Evolutionary conservation across 805 yeast genomes (phyloP), one percentile per base, ranked within the genome.

Genomic region (Candida alai): DNA sequence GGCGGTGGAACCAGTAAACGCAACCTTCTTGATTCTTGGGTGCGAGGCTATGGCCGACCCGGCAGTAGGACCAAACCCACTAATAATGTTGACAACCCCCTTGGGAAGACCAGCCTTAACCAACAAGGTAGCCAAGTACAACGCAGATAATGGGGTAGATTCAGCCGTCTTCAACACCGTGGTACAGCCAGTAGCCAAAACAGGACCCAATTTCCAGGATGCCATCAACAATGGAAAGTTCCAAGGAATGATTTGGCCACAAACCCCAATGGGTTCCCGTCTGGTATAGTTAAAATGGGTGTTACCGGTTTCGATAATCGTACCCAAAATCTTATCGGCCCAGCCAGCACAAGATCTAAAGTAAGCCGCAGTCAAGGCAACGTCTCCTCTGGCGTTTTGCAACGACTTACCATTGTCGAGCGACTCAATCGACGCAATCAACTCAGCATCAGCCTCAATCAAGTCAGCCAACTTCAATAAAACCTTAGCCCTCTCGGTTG

Each of bases 211-310:
- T 64, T 89, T 89, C 97, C 97, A 89, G 19, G 94, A 70, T 70
- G 87, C 83, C 93, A 89, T 88, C 58, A 86, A 73, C 49, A 89
- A 65, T 43, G 97, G 97, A 78, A 87, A 89, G 69, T 89, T 89
- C 97, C 97, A 89, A 49, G 97, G 96, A 47, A 89, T 88, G 55
- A 89, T 84, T 62, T 86, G 95, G 40, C 95, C 97, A 60, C 95
- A 86, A 30, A 89, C 96, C 58, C 96, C 97, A 51, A 85, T 68
- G 40, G 97, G 96, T 64, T 88, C 95, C 62, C 83, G 82, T 60
- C 79, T 77, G 45, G 90, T 80, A 65, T 81, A 86, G 42, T 76
- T 76, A 58, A 88, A 78, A 61, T 84, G 85, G 32, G 77, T 65
- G 38, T 63, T 58, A 42, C 89, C 90, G 32, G 94, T 80, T 58